A percentile compares a stretch with the other conserved stretches of the same genome.
These are phyloP conservation scores for Monilinia polystroma DNA, from an alignment of 2,329 filamentous ascomycete genomes.

Conservation along the genomic window DNA sequence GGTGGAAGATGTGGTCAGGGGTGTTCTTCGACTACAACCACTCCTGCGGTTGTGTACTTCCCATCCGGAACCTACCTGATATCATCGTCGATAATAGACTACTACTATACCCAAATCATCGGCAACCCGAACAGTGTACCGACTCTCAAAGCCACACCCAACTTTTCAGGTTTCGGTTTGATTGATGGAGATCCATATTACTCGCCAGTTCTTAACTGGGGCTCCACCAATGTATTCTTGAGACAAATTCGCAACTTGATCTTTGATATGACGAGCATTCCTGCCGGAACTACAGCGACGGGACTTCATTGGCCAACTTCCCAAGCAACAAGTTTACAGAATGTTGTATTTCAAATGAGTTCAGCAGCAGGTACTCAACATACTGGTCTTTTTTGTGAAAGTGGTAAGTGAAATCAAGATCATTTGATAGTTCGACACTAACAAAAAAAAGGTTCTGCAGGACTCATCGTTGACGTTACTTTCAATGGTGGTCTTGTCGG, in stretches of 20 bases:
- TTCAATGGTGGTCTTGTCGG: conserved; percentile 63
- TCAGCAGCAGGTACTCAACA: conserved; percentile 48
- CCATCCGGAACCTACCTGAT: conserved; percentile 37
- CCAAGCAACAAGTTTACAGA: conserved; percentile 60
- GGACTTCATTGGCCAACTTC: conserved; percentile 55
- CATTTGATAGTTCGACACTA: conserved; percentile 41
- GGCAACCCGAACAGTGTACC: conserved; percentile 50
- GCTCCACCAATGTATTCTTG: conserved; percentile 70
- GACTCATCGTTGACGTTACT: conserved; percentile 57
- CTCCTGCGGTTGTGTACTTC: conserved; percentile 43
- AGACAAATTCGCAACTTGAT: conserved; percentile 65
- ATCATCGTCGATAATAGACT: conserved; percentile 30
- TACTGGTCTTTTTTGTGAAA: conserved; percentile 60
- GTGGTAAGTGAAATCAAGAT: conserved; percentile 36
- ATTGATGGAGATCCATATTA: conserved; percentile 83
- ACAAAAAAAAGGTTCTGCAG: conserved; percentile 48
- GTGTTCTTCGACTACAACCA: conserved; percentile 51
- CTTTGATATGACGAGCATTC: conserved; percentile 51
- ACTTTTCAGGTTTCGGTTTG: conserved; percentile 72
- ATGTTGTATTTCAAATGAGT: conserved; percentile 59
- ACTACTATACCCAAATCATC: conserved; percentile 36
- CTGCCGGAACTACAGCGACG: conserved; percentile 36
- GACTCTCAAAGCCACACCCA: conserved; percentile 66
- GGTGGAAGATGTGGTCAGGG: conserved; percentile 43
- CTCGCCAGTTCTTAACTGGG: conserved; percentile 66